phyloP scores from a whole-genome alignment of 2,329 filamentous ascomycete genomes.

The Fusarium brachygibbosum region DNA sequence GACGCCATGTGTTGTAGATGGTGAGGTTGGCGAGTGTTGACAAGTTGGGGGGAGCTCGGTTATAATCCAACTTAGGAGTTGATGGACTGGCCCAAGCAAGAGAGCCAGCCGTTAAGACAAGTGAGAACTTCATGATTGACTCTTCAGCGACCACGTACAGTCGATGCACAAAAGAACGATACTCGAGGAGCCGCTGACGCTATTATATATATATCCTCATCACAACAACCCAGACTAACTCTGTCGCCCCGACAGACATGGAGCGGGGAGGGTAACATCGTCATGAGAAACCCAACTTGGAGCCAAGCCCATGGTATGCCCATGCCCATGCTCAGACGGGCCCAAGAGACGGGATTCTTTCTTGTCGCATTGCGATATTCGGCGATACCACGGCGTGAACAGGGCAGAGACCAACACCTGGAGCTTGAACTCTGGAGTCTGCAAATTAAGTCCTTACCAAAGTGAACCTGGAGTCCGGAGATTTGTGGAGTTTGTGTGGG shows the following conservation, averaged over 20 bases:
- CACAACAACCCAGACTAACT: neutral
- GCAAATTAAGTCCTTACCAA: slow-evolving; percentile 27
- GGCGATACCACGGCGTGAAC: slow-evolving; percentile 39
- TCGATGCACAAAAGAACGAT: neutral
- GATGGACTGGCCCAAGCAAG: slow-evolving; percentile 37
- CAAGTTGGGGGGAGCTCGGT: slow-evolving; percentile 55
- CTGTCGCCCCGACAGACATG: slow-evolving; percentile 31
- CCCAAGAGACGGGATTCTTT: neutral
- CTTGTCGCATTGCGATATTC: neutral
- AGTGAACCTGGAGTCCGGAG: slow-evolving; percentile 37
- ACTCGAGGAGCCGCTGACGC: slow-evolving; percentile 6
- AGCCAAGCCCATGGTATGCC: neutral
- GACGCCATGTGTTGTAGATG: slow-evolving; percentile 52
- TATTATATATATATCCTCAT: slow-evolving; percentile 34
- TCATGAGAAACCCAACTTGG: slow-evolving; percentile 6
- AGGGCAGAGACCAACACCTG: slow-evolving; percentile 13
- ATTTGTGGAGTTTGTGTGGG: slow-evolving; percentile 41
- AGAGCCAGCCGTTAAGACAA: slow-evolving; percentile 33
- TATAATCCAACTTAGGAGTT: slow-evolving; percentile 50
- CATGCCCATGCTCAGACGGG: neutral
- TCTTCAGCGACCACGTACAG: neutral
- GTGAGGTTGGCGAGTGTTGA: slow-evolving; percentile 55
- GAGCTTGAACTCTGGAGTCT: slow-evolving; percentile 1
- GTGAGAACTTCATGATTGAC: slow-evolving; percentile 34
- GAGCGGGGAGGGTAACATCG: slow-evolving; percentile 36